These are phyloP conservation scores for Chlorophyllum brunneum DNA, from an alignment of 768 basidiomycete genomes.

Conservation along the genomic window DNA sequence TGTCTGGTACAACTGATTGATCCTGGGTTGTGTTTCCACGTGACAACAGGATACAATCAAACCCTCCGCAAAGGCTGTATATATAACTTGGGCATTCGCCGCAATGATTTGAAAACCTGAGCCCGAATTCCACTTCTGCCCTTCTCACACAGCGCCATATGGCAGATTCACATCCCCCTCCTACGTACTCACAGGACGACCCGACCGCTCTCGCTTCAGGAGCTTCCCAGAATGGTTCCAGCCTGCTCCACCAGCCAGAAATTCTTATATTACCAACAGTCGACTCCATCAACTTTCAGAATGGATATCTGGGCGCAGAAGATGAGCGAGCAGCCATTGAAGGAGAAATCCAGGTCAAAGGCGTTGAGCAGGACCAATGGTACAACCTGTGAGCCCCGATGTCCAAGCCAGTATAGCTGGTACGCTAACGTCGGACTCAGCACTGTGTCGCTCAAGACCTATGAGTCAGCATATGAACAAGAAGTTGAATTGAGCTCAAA, in stretches of 20 bases:
- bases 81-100: background rate
- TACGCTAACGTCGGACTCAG: conserved; percentile 31
- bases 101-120: conserved; percentile 9
- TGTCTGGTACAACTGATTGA: conserved; percentile 2
- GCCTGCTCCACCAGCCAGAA: conserved; percentile 42
- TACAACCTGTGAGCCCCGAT: conserved; percentile 59
- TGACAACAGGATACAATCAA: conserved; percentile 7
- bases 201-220: conserved; percentile 19
- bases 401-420: background rate
- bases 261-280: conserved; percentile 71
- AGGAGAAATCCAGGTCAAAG: conserved; percentile 86
- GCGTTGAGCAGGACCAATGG: conserved; percentile 54
- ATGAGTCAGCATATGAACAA: conserved; percentile 57
- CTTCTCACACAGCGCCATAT: conserved; percentile 18
- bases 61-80: too few species aligned
- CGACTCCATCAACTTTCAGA: conserved; percentile 76
- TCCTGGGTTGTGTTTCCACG: conserved; percentile 1
- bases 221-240: conserved; percentile 16
- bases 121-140: conserved; percentile 17
- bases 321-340: conserved; percentile 81
- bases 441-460: conserved; percentile 59
- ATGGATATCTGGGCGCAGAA: conserved; percentile 80
- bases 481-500: conserved; percentile 64
- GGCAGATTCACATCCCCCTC: conserved; percentile 51
- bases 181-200: conserved; percentile 55